Evolutionary conservation across 192 early-diverging fungal genomes (phyloP).

Genomic region (Funneliformis geosporum): DNA sequence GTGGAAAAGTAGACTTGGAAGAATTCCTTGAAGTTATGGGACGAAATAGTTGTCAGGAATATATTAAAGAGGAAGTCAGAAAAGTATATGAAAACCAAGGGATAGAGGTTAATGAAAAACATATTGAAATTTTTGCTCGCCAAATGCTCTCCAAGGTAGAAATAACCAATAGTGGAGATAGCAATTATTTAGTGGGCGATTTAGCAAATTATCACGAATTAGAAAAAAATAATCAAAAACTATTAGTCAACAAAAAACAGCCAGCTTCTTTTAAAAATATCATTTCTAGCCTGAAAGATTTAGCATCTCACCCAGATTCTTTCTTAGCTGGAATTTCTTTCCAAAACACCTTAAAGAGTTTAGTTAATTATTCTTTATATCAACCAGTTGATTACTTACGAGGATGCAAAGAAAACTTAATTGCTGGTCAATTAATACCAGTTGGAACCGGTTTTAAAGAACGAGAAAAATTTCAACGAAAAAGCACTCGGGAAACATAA

Average conservation of each 20-base stretch:
- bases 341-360: conserved; percentile 28
- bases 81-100: conserved; percentile 9
- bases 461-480: not conserved
- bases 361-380: conserved; percentile 11
- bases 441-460: conserved; percentile 12
- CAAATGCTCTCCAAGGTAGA: conserved; percentile 21
- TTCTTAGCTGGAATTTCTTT: conserved; percentile 21
- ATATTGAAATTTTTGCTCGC: conserved; percentile 26
- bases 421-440: conserved; percentile 14
- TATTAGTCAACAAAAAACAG: conserved; percentile 2
- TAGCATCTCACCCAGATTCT: conserved; percentile 9
- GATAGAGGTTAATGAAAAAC: conserved; percentile 17
- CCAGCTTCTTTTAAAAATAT: conserved; percentile 10
- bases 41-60: not conserved
- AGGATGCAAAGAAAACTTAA: conserved; percentile 27
- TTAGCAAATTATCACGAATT: not conserved
- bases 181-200: conserved; percentile 12
- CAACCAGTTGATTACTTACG: conserved; percentile 17
- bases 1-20: conserved; percentile 19
- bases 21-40: conserved; percentile 24
- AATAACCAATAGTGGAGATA: not conserved
- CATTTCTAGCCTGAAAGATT: conserved; percentile 20
- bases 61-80: conserved; percentile 7
- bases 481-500: no score
- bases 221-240: conserved; percentile 5